Percentiles rank a stretch among this genome's conserved stretches.
Evolutionary conservation across 768 basidiomycete genomes (phyloP).

Genomic region (Sporobolomyces roseus): DNA sequence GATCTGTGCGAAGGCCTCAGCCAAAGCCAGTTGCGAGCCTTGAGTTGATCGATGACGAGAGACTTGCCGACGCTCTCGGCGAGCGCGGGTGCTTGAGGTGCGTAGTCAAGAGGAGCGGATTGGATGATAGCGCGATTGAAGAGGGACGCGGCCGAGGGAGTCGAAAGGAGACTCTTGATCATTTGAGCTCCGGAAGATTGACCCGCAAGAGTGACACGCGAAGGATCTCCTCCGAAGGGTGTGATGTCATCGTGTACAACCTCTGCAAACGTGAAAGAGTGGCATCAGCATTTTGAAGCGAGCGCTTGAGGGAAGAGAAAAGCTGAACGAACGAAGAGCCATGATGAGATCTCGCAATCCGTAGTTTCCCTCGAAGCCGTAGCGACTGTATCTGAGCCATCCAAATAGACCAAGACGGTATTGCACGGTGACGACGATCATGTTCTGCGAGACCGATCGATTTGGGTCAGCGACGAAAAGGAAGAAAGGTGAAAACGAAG

Average conservation of each 20-base stretch:
- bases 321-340: constrained; percentile 52
- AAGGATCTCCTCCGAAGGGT: constrained; percentile 66
- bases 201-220: constrained; percentile 53
- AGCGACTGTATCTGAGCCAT: constrained; percentile 40
- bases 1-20: constrained; percentile 41
- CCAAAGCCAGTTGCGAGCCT: constrained; percentile 41
- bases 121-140: constrained; percentile 77
- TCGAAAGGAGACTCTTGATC: constrained; percentile 70
- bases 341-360: constrained; percentile 67
- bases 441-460: constrained; percentile 52
- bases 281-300: not conserved
- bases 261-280: constrained; percentile 46
- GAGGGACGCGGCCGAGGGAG: constrained; percentile 64
- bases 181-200: constrained; percentile 55
- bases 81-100: constrained; percentile 32
- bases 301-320: not conserved
- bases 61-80: constrained; percentile 26
- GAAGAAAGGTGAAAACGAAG: no score
- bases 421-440: constrained; percentile 76
- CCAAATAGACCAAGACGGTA: constrained; percentile 75
- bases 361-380: constrained; percentile 55
- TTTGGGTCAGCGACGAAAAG: not conserved
- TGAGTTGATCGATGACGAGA: constrained; percentile 52
- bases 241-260: constrained; percentile 62
- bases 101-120: constrained; percentile 68